These are phyloP conservation scores for Fusarium albidum DNA, from an alignment of 2,329 filamentous ascomycete genomes.

Conservation along the genomic window DNA sequence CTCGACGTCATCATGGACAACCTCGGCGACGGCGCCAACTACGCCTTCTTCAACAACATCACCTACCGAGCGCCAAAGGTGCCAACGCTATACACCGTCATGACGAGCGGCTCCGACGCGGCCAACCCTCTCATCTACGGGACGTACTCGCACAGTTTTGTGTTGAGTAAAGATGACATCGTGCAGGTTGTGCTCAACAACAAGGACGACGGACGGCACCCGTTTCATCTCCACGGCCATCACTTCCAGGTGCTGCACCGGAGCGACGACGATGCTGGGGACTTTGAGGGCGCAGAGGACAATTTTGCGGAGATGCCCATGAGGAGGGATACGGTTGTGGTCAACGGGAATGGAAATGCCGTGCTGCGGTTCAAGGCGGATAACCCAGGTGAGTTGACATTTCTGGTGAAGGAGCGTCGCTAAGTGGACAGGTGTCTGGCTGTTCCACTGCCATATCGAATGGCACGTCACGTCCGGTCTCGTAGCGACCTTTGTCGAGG, in stretches of 20 bases:
- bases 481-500: conserved; percentile 70
- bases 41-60: conserved; percentile 78
- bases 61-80: conserved; percentile 80
- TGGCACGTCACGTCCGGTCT: conserved; percentile 78
- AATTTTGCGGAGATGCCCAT: conserved; percentile 65
- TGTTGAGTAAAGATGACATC: conserved; percentile 73
- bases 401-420: not conserved
- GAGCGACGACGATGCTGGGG: conserved; percentile 63
- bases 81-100: conserved; percentile 79
- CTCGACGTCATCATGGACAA: conserved; percentile 71
- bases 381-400: conserved; percentile 64
- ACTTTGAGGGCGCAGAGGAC: conserved; percentile 57
- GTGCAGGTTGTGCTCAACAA: conserved; percentile 83
- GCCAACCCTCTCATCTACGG: conserved; percentile 71
- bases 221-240: conserved; percentile 82
- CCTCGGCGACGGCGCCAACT: conserved; percentile 66
- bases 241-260: conserved; percentile 74
- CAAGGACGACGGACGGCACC: conserved; percentile 74
- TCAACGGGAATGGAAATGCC: conserved; percentile 72
- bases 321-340: conserved; percentile 72
- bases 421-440: conserved; percentile 61
- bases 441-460: conserved; percentile 84
- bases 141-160: conserved; percentile 68
- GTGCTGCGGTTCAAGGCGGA: conserved; percentile 73
- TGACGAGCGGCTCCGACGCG: conserved; percentile 68